Percentiles rank a stretch among this genome's conserved stretches.
Conservation (phyloP, 495 filamentous ascomycete genomes). For the Talaromyces stipitatus region DNA sequence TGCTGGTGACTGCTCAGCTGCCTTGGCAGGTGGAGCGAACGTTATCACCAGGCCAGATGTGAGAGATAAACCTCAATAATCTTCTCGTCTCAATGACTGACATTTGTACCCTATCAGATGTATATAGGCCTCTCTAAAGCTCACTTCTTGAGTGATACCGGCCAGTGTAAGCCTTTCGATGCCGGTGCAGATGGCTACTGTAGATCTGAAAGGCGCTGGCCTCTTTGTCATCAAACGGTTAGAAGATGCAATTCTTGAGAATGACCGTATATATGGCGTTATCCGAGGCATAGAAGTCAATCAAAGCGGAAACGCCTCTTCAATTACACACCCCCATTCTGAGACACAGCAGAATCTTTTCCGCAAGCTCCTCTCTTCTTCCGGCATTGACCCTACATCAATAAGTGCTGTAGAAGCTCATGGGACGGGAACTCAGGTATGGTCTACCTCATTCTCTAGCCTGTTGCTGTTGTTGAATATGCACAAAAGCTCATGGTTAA, state of each 20-base stretch:
- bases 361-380: too few relatives aligned
- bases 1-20: neutral
- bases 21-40: constrained; percentile 19
- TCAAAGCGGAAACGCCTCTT: too few relatives aligned
- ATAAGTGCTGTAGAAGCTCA: constrained; percentile 25
- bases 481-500: too few relatives aligned
- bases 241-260: constrained; percentile 49
- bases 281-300: constrained; percentile 50
- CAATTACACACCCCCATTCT: constrained; percentile 50
- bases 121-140: constrained; percentile 26
- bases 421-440: constrained; percentile 32
- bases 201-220: constrained; percentile 23
- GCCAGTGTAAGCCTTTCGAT: constrained; percentile 60
- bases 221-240: constrained; percentile 46
- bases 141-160: constrained; percentile 29
- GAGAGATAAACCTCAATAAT: too few relatives aligned
- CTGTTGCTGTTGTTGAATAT: too few relatives aligned
- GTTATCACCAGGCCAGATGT: constrained; percentile 22
- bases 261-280: constrained; percentile 57
- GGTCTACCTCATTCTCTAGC: too few relatives aligned
- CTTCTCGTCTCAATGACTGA: too few relatives aligned
- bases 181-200: constrained; percentile 26
- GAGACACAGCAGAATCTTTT: constrained; percentile 9
- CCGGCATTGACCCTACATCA: too few relatives aligned
- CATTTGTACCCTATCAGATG: neutral